Evolutionary conservation across 2,329 filamentous ascomycete species (phyloP).

Genomic region (Pseudogymnoascus sp.): DNA sequence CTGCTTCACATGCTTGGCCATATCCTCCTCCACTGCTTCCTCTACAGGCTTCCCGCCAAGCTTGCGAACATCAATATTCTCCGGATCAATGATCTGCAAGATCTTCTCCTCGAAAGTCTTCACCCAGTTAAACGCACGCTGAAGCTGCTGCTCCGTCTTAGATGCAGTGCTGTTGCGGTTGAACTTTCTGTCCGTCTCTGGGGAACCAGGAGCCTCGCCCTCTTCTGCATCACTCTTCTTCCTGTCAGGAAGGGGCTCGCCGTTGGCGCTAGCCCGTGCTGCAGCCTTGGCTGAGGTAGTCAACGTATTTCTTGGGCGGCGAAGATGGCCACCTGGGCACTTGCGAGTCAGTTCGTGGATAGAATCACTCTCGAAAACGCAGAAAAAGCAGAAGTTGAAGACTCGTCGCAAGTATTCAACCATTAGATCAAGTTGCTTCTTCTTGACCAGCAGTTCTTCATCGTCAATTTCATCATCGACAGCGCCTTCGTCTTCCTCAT

Average conservation of each 20-base stretch:
- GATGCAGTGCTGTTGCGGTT: constrained; percentile 49
- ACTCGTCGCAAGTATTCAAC: constrained; percentile 95
- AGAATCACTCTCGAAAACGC: constrained; percentile 96
- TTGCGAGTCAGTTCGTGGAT: constrained; percentile 93
- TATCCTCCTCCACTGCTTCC: constrained; percentile 78
- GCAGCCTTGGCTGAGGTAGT: constrained; percentile 77
- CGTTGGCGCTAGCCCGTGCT: constrained; percentile 73
- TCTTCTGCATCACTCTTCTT: constrained; percentile 60
- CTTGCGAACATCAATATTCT: constrained; percentile 78
- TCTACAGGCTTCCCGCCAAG: constrained; percentile 81
- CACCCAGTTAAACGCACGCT: constrained; percentile 97
- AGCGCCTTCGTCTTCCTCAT: constrained; percentile 55
- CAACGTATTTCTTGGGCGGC: constrained; percentile 78
- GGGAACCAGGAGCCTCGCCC: constrained; percentile 54
- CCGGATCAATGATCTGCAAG: constrained; percentile 82
- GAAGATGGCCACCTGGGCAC: constrained; percentile 93
- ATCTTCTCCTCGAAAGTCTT: constrained; percentile 98
- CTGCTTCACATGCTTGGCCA: constrained; percentile 84
- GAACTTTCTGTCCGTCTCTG: constrained; percentile 65
- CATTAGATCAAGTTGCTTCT: constrained; percentile 92
- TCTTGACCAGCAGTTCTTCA: constrained; percentile 81
- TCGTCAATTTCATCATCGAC: constrained; percentile 77
- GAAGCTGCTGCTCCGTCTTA: constrained; percentile 84
- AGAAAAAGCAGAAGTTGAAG: constrained; percentile 99
- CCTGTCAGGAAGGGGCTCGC: constrained; percentile 76